These are phyloP conservation scores for Cornus controversa DNA, from an alignment of 148 eudicot genomes.

Conservation along the genomic window DNA sequence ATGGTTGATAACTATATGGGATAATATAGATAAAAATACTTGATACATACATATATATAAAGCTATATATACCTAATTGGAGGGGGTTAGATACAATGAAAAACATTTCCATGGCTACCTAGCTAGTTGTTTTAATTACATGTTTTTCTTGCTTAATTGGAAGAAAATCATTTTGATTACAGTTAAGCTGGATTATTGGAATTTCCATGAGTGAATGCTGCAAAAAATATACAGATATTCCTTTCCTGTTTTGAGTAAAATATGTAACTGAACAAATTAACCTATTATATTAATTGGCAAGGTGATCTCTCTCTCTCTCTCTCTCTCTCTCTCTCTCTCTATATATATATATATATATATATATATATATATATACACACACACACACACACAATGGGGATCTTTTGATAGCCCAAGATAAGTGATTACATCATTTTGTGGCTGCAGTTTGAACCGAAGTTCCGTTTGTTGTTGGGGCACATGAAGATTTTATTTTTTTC, in stretches of 20 bases:
- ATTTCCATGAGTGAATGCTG: slow-evolving; percentile 9
- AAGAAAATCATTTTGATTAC: slow-evolving; percentile 11
- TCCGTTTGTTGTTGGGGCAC: slow-evolving; percentile 7
- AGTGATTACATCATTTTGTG: slow-evolving; percentile 42
- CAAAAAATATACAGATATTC: slow-evolving; percentile 4
- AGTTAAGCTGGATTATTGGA: slow-evolving; percentile 6
- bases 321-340: too few relatives aligned
- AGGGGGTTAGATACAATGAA: slow-evolving; percentile 7
- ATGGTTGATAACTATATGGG: slow-evolving; percentile 4
- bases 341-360: too few relatives aligned
- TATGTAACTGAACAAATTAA: neutral
- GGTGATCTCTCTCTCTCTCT: neutral
- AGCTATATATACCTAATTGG: neutral
- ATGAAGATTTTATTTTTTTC: neutral
- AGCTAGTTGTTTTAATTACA: slow-evolving; percentile 5
- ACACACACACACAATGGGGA: neutral
- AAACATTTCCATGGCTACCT: slow-evolving; percentile 12
- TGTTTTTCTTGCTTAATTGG: slow-evolving; percentile 13
- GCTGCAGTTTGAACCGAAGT: slow-evolving; percentile 16
- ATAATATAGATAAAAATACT: slow-evolving; percentile 8
- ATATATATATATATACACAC: neutral
- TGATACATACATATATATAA: slow-evolving; percentile 3
- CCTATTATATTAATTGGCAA: neutral
- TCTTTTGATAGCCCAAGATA: slow-evolving; percentile 12
- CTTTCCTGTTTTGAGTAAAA: slow-evolving; percentile 13